Percentiles rank a stretch among this genome's conserved stretches.
Conservation (phyloP, 176 grass and related monocot genomes). For the Bolboschoenus planiculmis region DNA sequence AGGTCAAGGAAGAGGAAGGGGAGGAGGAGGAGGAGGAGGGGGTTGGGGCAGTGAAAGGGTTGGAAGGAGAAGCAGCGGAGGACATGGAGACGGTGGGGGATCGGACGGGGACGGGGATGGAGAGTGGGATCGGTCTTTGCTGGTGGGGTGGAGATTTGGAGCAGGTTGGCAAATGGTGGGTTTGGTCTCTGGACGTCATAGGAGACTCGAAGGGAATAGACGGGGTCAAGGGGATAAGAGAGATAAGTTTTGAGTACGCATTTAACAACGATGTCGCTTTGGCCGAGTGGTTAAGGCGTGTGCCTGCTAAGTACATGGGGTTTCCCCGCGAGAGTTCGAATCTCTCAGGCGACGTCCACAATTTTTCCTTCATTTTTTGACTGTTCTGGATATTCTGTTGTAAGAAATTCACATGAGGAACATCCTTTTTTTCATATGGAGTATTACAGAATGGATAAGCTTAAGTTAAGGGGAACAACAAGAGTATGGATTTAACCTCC, state of each 20-base stretch:
- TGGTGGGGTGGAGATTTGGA: too few relatives aligned
- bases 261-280: conserved; percentile 33
- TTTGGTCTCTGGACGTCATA: not conserved
- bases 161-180: too few relatives aligned
- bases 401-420: too few relatives aligned
- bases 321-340: conserved; percentile 80
- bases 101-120: not conserved
- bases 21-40: conserved; percentile 15
- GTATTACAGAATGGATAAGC: too few relatives aligned
- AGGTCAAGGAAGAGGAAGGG: not conserved
- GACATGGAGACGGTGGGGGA: not conserved
- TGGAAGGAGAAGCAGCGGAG: conserved; percentile 9
- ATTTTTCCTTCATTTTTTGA: not conserved
- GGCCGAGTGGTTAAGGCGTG: conserved; percentile 91
- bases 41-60: not conserved
- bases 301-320: conserved; percentile 87
- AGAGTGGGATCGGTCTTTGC: not conserved
- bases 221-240: too few relatives aligned
- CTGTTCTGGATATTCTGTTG: too few relatives aligned
- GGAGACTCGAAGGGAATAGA: not conserved
- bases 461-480: too few relatives aligned
- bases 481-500: too few relatives aligned
- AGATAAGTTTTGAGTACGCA: too few relatives aligned
- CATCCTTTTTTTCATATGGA: too few relatives aligned
- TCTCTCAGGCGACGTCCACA: conserved; percentile 53